Base-by-base conservation (phyloP, 768 basidiomycete genomes). In the Omphalotus guepiniiformis region DNA sequence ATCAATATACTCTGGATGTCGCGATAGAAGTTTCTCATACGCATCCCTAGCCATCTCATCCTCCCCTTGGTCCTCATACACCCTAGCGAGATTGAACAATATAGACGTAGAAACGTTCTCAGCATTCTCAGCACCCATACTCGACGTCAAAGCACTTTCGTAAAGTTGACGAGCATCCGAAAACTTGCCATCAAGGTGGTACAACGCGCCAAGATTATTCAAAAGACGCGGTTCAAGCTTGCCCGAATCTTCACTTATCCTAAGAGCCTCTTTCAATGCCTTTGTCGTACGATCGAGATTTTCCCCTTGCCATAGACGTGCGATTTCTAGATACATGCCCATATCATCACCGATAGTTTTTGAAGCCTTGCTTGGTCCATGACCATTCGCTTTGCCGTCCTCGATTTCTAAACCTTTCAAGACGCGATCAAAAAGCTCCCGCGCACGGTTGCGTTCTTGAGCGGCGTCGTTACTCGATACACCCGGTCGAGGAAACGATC, bases 1-100 rank as follows among this genome's bases (percentile, higher is more conserved):
- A 61, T 97, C 95, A 19, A 93, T 79, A 61, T 95, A 97, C 67
- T 98, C 96, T 1, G 94, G 92, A 72, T 98, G 95, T 44, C 87
- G 76, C n/a, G 80, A 70, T 28, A 97, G 66, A 7, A 98, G 73
- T 64, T 93, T 92, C 39, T 85, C 80, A 57, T 94, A 98, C 1
- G 90, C 92, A 54, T 87, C 89, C 53, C 76, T 83, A 2, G 95
- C 94, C 51, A 84, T 73, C 1, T 66, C 73, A 4, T 76, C 73
- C 28, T 90, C 84, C 1, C 86, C 86, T 44, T 79, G 73, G 39
- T 93, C 91, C 63, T 99, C 96, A 57, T 93, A 94, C 13, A 88
- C 85, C 49, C 93, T 74, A 0, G 88, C 96, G 19, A 97, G 80
- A 60, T 99, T 99, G 67, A 91, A 98, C 37, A 93, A 68, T 21